Base-by-base conservation (phyloP, 1,139 yeast genomes). In the Zygotorulaspora mrakii region DNA sequence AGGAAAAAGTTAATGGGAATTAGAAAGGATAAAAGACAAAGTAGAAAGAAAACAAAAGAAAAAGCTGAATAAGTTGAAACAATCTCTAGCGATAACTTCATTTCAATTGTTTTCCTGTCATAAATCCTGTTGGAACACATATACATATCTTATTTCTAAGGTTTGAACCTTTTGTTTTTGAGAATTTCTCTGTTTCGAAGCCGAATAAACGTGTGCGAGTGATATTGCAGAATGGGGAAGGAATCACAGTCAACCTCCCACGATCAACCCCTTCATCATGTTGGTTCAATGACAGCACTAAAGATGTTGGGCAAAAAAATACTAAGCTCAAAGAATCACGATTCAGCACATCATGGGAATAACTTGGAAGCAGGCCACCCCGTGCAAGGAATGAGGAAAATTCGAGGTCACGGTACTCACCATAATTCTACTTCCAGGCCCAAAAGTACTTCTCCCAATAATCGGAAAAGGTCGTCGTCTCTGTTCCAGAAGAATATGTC, bases 221-320 rank as follows among this genome's bases (percentile, higher is more conserved):
- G 17, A 3, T 12, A 10, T 20, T 24, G 6, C 16, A 10, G 21
- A 11, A 36, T 37, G 40, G 21, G 30, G 5, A 25, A 35, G 28
- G 40, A 26, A 28, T 18, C 31, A 8, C 31, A 28, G 11, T 9
- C 18, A 31, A 10, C 37, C 21, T 7, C 32, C 24, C 17, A 22
- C 16, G 21, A 35, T 14, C 33, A 34, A 21, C 26, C 35, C 16
- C 35, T 40, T 5, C 42, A 32, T 18, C 33, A 36, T 30, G 23
- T 36, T 16, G 39, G 42, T 3, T 48, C 51, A 3, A 22, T 53
- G 21, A 46, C 47, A 5, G 34, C 53, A 6, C 39, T 54, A n/a
- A 50, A 47, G 35, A 41, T 43, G 21, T 27, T 54, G 17, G 52
- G 58, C 31, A 44, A 46, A 32, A 52, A 47, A 37, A 26, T 54